Percentiles rank a stretch among this genome's conserved stretches.
Conservation (phyloP, 495 filamentous ascomycete species). For the Amphirosellinia nigrospora region DNA sequence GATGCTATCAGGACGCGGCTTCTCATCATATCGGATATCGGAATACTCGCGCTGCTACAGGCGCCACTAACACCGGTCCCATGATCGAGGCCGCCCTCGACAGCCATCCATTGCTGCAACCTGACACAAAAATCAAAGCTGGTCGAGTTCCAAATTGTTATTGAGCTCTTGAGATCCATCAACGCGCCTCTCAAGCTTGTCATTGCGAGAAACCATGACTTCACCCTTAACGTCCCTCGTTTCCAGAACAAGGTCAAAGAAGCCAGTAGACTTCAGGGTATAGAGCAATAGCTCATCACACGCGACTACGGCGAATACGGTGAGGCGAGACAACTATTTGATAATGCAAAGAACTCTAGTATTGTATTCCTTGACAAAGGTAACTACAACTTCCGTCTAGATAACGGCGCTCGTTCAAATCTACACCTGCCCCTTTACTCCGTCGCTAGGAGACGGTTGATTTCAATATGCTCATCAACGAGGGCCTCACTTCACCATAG, state of each 20-base stretch:
- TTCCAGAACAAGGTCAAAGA: constrained; percentile 30
- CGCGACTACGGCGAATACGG: constrained; percentile 34
- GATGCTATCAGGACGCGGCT: constrained; percentile 46
- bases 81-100: constrained; percentile 6
- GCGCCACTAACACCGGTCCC: neutral
- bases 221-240: constrained; percentile 66
- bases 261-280: constrained; percentile 3
- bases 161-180: constrained; percentile 61
- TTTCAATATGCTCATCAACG: constrained; percentile 64
- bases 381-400: constrained; percentile 57
- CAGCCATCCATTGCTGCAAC: constrained; percentile 75
- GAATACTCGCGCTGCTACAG: constrained; percentile 46
- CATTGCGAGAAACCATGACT: constrained; percentile 83
- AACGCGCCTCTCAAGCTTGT: constrained; percentile 75
- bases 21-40: constrained; percentile 69
- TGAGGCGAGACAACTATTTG: constrained; percentile 33
- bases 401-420: constrained; percentile 66
- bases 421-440: constrained; percentile 73
- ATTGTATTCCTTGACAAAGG: constrained; percentile 75
- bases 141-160: constrained; percentile 56
- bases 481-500: constrained; percentile 58
- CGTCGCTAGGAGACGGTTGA: constrained; percentile 62
- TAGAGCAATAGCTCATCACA: constrained; percentile 30
- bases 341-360: constrained; percentile 51
- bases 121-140: constrained; percentile 67